Base-by-base conservation (phyloP, 2,329 filamentous ascomycete species). In the Raffaelea albimanens region DNA sequence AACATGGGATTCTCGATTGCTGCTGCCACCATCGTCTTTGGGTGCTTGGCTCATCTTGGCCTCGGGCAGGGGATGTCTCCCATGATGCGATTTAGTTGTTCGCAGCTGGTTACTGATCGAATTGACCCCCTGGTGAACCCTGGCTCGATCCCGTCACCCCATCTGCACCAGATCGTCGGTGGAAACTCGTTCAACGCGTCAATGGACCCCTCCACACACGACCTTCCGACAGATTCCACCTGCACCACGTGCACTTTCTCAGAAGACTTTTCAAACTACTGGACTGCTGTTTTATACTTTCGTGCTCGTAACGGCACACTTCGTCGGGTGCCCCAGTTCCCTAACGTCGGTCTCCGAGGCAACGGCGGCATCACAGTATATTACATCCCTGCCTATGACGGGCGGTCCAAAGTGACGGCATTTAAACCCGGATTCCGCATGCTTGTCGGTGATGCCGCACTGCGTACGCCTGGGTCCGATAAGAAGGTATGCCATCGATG, bases 371-470 rank as follows among this genome's bases (percentile, higher is more conserved):
- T 69, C 7, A 66, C 66, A 0, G 63, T 69, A 4, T 69, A 69
- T 53, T 69, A 69, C 46, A 67, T 68, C 20, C 59, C 60, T 34
- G 63, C 65, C 1, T 64, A 63, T 21, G 65, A 63, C 40, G 65
- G 66, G 50, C 7, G 25, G 13, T 58, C 57, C 18, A 61, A 59
- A 40, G 63, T 70, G 29, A 71, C 66, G 1, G 66, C 66, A 9
- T 71, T 71, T 57, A 65, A 63, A 48, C 62, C 66, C 61, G 67
- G 67, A 47, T 69, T 55, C 55, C 67, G 56, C 57, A 68, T 61
- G 64, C 61, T 58, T 49, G 58, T 43, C 60, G 66, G 19, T 54
- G 67, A 56, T 50, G 58, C 62, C 45, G 46, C 36, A 21, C 52
- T 56, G 2, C 55, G 57, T 2, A 33, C 40, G 1, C 34, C 50